Evolutionary conservation across 306 rosid species (phyloP).

Genomic region (Inga leiocalycina): DNA sequence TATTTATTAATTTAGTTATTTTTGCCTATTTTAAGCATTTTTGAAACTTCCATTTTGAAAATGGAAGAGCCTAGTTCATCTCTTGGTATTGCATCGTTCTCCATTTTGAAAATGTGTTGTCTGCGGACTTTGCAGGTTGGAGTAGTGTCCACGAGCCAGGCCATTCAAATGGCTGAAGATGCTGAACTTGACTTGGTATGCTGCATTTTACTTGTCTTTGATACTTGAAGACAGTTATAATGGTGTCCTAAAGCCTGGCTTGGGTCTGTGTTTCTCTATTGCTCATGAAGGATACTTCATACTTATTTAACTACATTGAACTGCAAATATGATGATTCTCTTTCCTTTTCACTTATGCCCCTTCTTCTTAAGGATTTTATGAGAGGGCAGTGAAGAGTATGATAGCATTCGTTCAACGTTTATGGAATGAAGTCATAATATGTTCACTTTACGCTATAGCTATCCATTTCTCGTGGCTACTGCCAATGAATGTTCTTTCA

Average conservation of each 20-base stretch:
- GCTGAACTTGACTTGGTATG: constrained; percentile 86
- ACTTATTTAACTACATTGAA: not conserved
- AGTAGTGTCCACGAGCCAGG: constrained; percentile 67
- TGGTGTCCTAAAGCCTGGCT: not conserved
- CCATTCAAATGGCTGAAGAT: constrained; percentile 74
- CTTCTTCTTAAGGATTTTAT: not conserved
- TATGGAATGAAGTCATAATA: not conserved
- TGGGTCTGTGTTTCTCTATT: not conserved
- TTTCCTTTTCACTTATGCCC: no score
- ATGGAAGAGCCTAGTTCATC: not conserved
- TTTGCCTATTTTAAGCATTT: not conserved
- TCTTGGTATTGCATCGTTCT: not conserved
- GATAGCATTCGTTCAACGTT: not conserved
- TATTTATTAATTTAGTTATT: not conserved
- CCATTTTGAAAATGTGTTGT: constrained; percentile 28
- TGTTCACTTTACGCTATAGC: not conserved
- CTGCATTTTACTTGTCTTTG: not conserved
- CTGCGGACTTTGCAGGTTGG: constrained; percentile 65
- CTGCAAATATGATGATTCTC: not conserved
- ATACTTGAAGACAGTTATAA: not conserved
- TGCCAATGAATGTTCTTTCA: not conserved
- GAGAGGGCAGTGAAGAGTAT: not conserved
- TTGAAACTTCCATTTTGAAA: not conserved
- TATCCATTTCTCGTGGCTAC: not conserved
- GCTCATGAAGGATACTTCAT: not conserved